Conservation (phyloP, 2,329 filamentous ascomycete genomes). For the Myriosclerotinia duriaeana region DNA sequence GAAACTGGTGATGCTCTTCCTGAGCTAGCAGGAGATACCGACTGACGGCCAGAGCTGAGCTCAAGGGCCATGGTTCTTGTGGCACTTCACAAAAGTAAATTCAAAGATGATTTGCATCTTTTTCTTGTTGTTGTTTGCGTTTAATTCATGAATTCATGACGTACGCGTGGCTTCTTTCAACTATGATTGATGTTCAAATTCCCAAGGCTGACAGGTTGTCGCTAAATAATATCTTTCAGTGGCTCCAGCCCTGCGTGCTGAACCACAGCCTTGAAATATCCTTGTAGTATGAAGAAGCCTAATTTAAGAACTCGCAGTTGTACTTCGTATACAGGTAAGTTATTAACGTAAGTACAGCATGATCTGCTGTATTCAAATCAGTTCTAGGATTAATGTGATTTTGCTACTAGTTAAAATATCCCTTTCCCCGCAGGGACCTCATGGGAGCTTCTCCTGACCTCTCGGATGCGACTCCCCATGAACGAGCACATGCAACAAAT, state of each 20-base stretch:
- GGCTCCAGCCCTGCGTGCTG: constrained; percentile 19
- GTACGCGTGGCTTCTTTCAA: constrained; percentile 32
- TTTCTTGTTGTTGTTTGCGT: constrained; percentile 19
- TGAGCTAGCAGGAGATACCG: constrained; percentile 77
- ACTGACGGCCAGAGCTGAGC: constrained; percentile 55
- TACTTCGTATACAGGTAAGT: constrained; percentile 1
- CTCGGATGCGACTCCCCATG: constrained; percentile 26
- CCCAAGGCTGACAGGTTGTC: constrained; percentile 24
- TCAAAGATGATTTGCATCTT: constrained; percentile 32
- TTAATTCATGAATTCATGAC: constrained; percentile 22
- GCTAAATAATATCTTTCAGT: constrained; percentile 21
- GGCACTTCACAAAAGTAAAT: constrained; percentile 32
- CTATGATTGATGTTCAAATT: constrained; percentile 14
- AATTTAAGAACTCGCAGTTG: constrained; percentile 1
- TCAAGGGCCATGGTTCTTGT: constrained; percentile 61
- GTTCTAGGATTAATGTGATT: constrained; percentile 8
- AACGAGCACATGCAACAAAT: constrained; percentile 28
- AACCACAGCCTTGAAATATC: constrained; percentile 17
- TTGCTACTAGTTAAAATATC: not conserved
- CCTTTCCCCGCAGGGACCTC: constrained; percentile 24
- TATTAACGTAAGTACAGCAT: constrained; percentile 8
- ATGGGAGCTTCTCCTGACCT: constrained; percentile 31
- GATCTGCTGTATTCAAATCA: not conserved
- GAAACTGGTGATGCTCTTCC: constrained; percentile 74
- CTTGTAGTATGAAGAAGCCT: constrained; percentile 5